phyloP scores from a whole-genome alignment of 768 basidiomycete genomes.

The Leucogyrophana mollusca region DNA sequence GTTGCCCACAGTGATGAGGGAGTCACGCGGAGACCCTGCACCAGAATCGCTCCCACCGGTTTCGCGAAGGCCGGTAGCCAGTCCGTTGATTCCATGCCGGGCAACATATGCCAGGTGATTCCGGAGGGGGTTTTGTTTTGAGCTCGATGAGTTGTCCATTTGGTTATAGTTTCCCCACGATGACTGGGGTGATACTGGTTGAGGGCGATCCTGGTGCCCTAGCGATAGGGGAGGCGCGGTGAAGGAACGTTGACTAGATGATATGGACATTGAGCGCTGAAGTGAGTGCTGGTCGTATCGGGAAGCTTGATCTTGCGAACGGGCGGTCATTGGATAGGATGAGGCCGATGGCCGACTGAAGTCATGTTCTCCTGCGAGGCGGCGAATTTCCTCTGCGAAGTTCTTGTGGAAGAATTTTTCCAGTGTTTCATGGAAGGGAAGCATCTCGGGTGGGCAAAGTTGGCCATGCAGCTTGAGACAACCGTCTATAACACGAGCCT shows the following conservation, averaged over 20 bases:
- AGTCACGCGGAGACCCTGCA: conserved; percentile 64
- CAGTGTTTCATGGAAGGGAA: conserved; percentile 89
- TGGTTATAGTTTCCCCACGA: conserved; percentile 14
- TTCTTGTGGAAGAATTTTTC: conserved; percentile 84
- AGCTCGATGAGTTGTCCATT: conserved; percentile 15
- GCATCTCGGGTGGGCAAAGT: conserved; percentile 83
- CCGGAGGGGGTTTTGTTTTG: conserved; percentile 74
- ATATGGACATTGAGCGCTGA: conserved; percentile 45
- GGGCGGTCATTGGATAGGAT: conserved; percentile 30
- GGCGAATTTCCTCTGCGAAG: conserved; percentile 78
- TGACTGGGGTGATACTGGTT: conserved; percentile 41
- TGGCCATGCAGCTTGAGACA: conserved; percentile 83
- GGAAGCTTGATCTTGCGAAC: conserved; percentile 47
- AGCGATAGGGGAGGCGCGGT: conserved; percentile 54
- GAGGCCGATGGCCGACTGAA: conserved; percentile 46
- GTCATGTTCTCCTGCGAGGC: conserved; percentile 58
- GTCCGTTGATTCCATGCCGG: conserved; percentile 79
- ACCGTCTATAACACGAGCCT: conserved; percentile 80
- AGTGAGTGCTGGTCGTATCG: conserved; percentile 46
- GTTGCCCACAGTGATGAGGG: conserved; percentile 71
- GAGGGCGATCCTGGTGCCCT: conserved; percentile 43
- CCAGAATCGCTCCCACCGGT: conserved; percentile 37
- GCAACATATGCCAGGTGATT: conserved; percentile 79
- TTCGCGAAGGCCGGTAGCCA: conserved; percentile 76
- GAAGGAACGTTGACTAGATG: conserved; percentile 44